phyloP scores from a whole-genome alignment of 2,329 filamentous ascomycete genomes.

The Geosmithia putterillii region DNA sequence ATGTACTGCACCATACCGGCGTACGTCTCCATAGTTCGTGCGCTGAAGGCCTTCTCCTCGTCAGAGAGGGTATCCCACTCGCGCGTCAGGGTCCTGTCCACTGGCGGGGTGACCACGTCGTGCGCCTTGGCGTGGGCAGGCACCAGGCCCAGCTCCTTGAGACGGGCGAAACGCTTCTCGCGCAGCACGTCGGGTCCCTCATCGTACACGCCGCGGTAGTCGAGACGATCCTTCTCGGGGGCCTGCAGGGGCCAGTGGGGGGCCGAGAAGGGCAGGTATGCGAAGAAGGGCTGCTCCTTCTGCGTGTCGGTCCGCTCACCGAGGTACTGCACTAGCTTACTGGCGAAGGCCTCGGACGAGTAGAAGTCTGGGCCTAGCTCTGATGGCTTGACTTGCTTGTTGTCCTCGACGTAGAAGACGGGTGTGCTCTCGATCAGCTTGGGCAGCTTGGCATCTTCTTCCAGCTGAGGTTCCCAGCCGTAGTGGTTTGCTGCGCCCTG shows the following conservation, averaged over 20 bases:
- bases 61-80: background rate
- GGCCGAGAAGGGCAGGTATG: slow-evolving; percentile 34
- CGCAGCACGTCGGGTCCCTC: slow-evolving; percentile 46
- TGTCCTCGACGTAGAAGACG: slow-evolving; percentile 22
- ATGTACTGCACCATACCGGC: slow-evolving; percentile 54
- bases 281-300: slow-evolving; percentile 13
- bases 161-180: slow-evolving; percentile 33
- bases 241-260: slow-evolving; percentile 54
- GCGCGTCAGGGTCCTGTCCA: background rate
- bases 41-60: background rate
- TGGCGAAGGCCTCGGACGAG: slow-evolving; percentile 29
- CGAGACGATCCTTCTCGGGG: slow-evolving; percentile 37
- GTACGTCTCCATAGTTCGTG: slow-evolving; percentile 24
- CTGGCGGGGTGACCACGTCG: background rate
- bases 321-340: slow-evolving; percentile 29
- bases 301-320: slow-evolving; percentile 11
- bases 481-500: slow-evolving; percentile 43
- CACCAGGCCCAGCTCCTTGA: slow-evolving; percentile 15
- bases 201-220: slow-evolving; percentile 48
- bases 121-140: slow-evolving; percentile 39
- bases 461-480: slow-evolving; percentile 29
- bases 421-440: too few species aligned
- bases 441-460: too few species aligned
- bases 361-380: slow-evolving; percentile 23
- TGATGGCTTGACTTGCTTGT: slow-evolving; percentile 18